Evolutionary conservation across 2,329 filamentous ascomycete genomes (phyloP).

Genomic region (Calonectria hongkongensis): DNA sequence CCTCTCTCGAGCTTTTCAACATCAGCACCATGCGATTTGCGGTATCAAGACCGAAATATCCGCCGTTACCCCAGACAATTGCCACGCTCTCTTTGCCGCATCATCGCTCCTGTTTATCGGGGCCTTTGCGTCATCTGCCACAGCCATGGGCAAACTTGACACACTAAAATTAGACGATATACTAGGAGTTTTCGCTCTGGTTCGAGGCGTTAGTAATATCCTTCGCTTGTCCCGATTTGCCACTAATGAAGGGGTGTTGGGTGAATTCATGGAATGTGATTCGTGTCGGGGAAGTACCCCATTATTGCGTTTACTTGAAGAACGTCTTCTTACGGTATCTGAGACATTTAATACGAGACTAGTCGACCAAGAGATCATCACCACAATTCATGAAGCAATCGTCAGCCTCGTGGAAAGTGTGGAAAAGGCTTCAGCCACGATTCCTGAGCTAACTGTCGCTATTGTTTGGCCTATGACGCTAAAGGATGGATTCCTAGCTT

Average conservation of each 20-base stretch:
- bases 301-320: constrained; percentile 5
- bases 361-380: neutral
- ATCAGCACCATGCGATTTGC: constrained; percentile 36
- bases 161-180: neutral
- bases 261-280: constrained; percentile 31
- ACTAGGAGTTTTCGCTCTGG: neutral
- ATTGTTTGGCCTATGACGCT: constrained; percentile 33
- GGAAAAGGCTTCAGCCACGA: constrained; percentile 5
- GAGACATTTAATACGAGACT: neutral
- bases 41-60: constrained; percentile 29
- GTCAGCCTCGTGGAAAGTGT: neutral
- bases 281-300: neutral
- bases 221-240: neutral
- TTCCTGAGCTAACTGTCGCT: constrained; percentile 33
- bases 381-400: neutral
- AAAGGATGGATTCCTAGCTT: constrained; percentile 24
- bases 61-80: constrained; percentile 15
- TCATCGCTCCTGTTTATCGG: constrained; percentile 34
- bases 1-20: constrained; percentile 25
- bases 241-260: constrained; percentile 12
- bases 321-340: constrained; percentile 8
- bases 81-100: constrained; percentile 35
- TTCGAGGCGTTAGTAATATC: constrained; percentile 4
- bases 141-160: neutral
- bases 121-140: constrained; percentile 16